A percentile compares a stretch with the other conserved stretches of the same genome.
phyloP scores from a whole-genome alignment of 2,329 filamentous ascomycete species.

The Epichloe elymi region DNA sequence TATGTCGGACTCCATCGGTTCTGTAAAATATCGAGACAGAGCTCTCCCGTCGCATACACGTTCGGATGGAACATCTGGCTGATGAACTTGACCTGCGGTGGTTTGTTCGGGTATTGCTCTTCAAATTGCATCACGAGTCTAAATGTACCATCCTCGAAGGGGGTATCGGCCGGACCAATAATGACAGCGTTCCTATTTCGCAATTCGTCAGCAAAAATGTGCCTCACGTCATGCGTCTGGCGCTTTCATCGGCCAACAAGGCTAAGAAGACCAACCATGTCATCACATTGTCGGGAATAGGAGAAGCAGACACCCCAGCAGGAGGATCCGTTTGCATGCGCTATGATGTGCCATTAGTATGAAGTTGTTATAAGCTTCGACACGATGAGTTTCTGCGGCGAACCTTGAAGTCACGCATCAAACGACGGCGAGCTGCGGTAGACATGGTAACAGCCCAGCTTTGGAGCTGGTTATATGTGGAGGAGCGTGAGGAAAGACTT shows the following conservation, averaged over 20 bases:
- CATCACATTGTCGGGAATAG: conserved; percentile 94
- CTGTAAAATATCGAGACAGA: conserved; percentile 93
- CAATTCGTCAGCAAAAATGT: conserved; percentile 8
- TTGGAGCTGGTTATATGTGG: not conserved
- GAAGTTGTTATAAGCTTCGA: not conserved
- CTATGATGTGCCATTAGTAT: conserved; percentile 30
- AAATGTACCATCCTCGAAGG: conserved; percentile 97
- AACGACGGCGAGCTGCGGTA: conserved; percentile 81
- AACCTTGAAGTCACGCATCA: conserved; percentile 99
- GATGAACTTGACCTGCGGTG: conserved; percentile 95
- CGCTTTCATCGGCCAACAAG: not conserved
- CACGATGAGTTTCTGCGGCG: conserved; percentile 14
- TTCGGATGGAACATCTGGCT: conserved; percentile 99
- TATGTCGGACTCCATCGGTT: conserved; percentile 99
- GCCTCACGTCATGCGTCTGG: not conserved
- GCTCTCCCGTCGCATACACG: conserved; percentile 90
- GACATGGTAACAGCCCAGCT: conserved; percentile 41
- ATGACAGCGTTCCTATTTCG: conserved; percentile 84
- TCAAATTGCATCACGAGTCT: conserved; percentile 98
- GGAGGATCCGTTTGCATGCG: conserved; percentile 99
- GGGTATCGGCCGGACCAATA: conserved; percentile 90
- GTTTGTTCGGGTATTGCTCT: conserved; percentile 97
- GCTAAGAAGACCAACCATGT: conserved; percentile 54
- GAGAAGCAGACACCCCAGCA: conserved; percentile 89
- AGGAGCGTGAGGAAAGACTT: not conserved